Percentiles rank a stretch among this genome's conserved stretches.
phyloP scores from a whole-genome alignment of 208 protist species.

The Crithidia fasciculata region DNA sequence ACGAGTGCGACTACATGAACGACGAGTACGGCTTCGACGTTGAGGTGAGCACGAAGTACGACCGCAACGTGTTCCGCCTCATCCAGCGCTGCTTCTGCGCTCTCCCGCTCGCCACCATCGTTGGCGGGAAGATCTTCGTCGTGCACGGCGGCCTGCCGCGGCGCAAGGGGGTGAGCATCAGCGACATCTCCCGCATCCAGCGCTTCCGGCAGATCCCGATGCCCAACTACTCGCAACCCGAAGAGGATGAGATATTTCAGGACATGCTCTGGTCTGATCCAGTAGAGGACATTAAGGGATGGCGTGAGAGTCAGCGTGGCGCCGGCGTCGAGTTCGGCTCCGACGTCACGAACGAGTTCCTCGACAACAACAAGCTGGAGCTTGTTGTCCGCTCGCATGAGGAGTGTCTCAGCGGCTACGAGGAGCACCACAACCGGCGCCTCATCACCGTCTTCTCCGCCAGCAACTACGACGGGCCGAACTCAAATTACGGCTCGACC shows the following conservation, averaged over 20 bases:
- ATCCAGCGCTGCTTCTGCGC: constrained; percentile 92
- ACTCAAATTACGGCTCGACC: constrained; percentile 82
- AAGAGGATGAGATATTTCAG: constrained; percentile 95
- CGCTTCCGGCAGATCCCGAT: constrained; percentile 91
- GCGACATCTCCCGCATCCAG: constrained; percentile 85
- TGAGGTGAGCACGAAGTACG: constrained; percentile 98
- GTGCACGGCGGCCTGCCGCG: constrained; percentile 88
- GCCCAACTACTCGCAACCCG: constrained; percentile 83
- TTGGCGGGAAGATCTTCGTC: constrained; percentile 82
- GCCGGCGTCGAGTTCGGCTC: constrained; percentile 96
- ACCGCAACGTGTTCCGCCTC: constrained; percentile 86
- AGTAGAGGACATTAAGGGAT: constrained; percentile 74
- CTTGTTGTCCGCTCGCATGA: constrained; percentile 96
- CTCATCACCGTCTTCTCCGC: constrained; percentile 98
- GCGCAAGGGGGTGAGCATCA: constrained; percentile 76
- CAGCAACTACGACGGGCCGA: constrained; percentile 97
- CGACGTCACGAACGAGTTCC: constrained; percentile 94
- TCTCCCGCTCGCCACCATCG: constrained; percentile 82
- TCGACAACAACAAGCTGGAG: constrained; percentile 93
- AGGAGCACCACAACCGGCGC: constrained; percentile 92
- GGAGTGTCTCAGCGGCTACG: constrained; percentile 93
- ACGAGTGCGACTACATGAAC: constrained; percentile 95
- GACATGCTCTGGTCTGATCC: constrained; percentile 97
- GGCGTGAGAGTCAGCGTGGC: constrained; percentile 92
- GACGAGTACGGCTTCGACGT: constrained; percentile 99